Conservation (phyloP, 371 early-diverging fungal species). For the Dichotomocladium elegans region DNA sequence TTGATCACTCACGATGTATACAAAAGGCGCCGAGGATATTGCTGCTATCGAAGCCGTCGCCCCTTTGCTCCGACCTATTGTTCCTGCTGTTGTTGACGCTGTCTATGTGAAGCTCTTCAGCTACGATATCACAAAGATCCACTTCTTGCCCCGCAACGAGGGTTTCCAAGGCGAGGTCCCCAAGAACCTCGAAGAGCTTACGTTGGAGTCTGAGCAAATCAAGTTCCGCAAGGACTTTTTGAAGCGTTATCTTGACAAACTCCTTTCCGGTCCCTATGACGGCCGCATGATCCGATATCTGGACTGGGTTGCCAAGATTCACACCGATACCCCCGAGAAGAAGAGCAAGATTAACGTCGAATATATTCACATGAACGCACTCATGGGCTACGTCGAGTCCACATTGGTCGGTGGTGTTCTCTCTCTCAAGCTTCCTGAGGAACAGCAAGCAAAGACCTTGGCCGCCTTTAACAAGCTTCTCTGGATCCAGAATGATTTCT, state of each 20-base stretch:
- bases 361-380: conserved; percentile 76
- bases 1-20: neutral
- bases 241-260: conserved; percentile 65
- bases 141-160: conserved; percentile 64
- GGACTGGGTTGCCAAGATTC: conserved; percentile 73
- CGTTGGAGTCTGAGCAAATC: conserved; percentile 66
- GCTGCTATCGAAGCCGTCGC: conserved; percentile 66
- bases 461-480: conserved; percentile 80
- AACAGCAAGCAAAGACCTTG: conserved; percentile 53
- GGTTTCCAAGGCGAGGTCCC: conserved; percentile 56
- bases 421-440: conserved; percentile 56
- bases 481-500: conserved; percentile 88
- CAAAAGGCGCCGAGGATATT: conserved; percentile 33
- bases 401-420: conserved; percentile 62
- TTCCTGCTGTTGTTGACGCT: conserved; percentile 77
- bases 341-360: conserved; percentile 79
- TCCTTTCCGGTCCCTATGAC: conserved; percentile 74
- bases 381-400: conserved; percentile 71
- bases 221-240: conserved; percentile 81
- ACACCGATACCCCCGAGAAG: conserved; percentile 66
- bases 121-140: conserved; percentile 63
- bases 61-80: conserved; percentile 59
- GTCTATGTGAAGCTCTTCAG: conserved; percentile 62
- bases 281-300: conserved; percentile 67
- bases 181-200: conserved; percentile 42